Base-by-base conservation (phyloP, 495 filamentous ascomycete genomes). In the Penicillium riverlandense region DNA sequence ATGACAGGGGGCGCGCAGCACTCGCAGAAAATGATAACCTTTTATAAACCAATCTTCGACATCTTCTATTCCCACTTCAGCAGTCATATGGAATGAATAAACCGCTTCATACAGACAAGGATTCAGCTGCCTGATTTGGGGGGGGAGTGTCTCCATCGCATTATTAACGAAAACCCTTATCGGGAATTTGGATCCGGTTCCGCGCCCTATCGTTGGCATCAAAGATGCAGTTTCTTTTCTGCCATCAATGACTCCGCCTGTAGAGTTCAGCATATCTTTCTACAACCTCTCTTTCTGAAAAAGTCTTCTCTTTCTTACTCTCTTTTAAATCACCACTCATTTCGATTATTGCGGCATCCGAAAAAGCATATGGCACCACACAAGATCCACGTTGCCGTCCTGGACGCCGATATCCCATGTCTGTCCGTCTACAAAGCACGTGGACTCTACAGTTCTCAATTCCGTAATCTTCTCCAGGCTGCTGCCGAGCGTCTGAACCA, bases 321-420 rank as follows among this genome's bases (percentile, higher is more conserved):
- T n/a, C 2, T 22, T 22, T 6, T 22, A 4, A 22, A 22, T 22
- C 22, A 22, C 2, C 22, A 22, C 22, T 22, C 8, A 36, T 45
- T 22, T 16, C 43, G 31, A 16, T 13, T 8, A 8, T 11, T 30
- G 37, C 15, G 11, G 8, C 11, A 8, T 29, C 11, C 41, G 15
- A 44, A 29, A 22, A n/a, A 37, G n/a, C 38, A 35, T 29, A 62
- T 50, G 49, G 45, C 44, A 40, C 38, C 41, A 12, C 45, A 52
- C 29, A 53, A 16, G 11, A 57, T 67, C 48, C 69, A 72, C 49
- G 55, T 72, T 48, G 69, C 69, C 22, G 54, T 67, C 37, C 55
- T 72, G 32, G 69, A 72, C 48, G 48, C 57, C 36, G 67, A 71
- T 48, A 44, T 67, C 16, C 67, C 67, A 36, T 62, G 65, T 12